Evolutionary conservation across 2,329 filamentous ascomycete genomes (phyloP).

Genomic region (Alternaria sp.): DNA sequence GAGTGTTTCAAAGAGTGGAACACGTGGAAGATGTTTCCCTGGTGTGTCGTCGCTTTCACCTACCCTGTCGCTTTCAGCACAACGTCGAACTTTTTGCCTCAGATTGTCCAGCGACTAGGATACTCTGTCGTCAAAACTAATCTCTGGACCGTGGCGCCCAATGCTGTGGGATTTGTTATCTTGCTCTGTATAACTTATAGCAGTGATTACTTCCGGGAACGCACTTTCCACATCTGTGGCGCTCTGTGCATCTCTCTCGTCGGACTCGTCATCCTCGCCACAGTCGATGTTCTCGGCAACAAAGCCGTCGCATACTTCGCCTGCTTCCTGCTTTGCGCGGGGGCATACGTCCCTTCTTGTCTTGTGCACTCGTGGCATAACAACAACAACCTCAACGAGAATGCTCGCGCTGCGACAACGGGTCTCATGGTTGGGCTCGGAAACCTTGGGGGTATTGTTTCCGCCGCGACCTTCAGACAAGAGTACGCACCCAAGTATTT

Average conservation of each 20-base stretch:
- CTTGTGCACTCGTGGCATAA: constrained; percentile 63
- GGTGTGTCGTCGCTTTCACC: constrained; percentile 59
- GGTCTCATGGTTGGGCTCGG: constrained; percentile 60
- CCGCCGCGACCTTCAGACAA: constrained; percentile 56
- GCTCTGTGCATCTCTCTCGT: constrained; percentile 53
- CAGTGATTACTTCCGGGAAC: constrained; percentile 57
- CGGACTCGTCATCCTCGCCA: constrained; percentile 57
- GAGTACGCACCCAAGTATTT: constrained; percentile 61
- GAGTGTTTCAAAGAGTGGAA: constrained; percentile 57
- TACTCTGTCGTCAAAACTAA: constrained; percentile 59
- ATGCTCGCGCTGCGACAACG: constrained; percentile 59
- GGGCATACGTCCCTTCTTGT: constrained; percentile 58
- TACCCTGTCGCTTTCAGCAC: constrained; percentile 60
- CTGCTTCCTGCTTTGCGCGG: constrained; percentile 57
- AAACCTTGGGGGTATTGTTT: constrained; percentile 59
- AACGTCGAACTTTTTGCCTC: constrained; percentile 59
- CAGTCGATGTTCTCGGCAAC: constrained; percentile 54
- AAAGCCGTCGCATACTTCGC: constrained; percentile 61
- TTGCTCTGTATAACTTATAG: constrained; percentile 57
- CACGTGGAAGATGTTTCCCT: constrained; percentile 55
- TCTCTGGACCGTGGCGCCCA: constrained; percentile 60
- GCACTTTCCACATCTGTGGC: constrained; percentile 58
- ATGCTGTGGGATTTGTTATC: constrained; percentile 58
- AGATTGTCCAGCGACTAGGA: constrained; percentile 58
- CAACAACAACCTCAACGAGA: constrained; percentile 63